A percentile compares a stretch with the other conserved stretches of the same genome.
Evolutionary conservation across 331 rosid genomes (phyloP).

Genomic region (Acacia pycnantha): DNA sequence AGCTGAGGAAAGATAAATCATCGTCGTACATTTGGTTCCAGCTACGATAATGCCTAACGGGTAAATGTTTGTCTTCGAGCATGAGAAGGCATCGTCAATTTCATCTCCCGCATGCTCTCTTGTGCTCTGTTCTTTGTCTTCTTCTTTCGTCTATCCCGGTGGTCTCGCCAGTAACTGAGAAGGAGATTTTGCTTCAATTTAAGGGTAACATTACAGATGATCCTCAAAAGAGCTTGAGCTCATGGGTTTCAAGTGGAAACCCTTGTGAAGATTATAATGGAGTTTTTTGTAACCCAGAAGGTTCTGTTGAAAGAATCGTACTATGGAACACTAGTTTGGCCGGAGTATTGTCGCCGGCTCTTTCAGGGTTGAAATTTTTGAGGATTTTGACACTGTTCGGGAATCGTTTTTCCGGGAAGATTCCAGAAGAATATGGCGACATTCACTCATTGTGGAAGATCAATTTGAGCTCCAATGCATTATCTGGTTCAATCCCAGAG

Average conservation of each 20-base stretch:
- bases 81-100: conserved; percentile 69
- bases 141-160: conserved; percentile 43
- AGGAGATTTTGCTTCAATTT: conserved; percentile 86
- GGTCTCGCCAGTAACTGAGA: conserved; percentile 60
- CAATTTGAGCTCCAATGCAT: conserved; percentile 81
- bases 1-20: conserved; percentile 42
- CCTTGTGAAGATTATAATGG: conserved; percentile 71
- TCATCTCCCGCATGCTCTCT: conserved; percentile 73
- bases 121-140: conserved; percentile 49
- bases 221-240: conserved; percentile 56
- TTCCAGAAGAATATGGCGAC: conserved; percentile 69
- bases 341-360: conserved; percentile 69
- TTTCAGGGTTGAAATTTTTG: conserved; percentile 74
- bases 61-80: conserved; percentile 58
- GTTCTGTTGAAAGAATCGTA: conserved; percentile 82
- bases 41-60: conserved; percentile 66
- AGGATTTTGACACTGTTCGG: conserved; percentile 86
- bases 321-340: conserved; percentile 85
- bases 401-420: conserved; percentile 66
- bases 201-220: conserved; percentile 72
- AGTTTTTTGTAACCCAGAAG: conserved; percentile 64
- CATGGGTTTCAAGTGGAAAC: conserved; percentile 68
- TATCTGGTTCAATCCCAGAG: conserved; percentile 85
- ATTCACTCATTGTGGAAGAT: conserved; percentile 85
- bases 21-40: conserved; percentile 36